Evolutionary conservation across 2,329 filamentous ascomycete genomes (phyloP).

Genomic region (Arthrobotrys entomopaga): DNA sequence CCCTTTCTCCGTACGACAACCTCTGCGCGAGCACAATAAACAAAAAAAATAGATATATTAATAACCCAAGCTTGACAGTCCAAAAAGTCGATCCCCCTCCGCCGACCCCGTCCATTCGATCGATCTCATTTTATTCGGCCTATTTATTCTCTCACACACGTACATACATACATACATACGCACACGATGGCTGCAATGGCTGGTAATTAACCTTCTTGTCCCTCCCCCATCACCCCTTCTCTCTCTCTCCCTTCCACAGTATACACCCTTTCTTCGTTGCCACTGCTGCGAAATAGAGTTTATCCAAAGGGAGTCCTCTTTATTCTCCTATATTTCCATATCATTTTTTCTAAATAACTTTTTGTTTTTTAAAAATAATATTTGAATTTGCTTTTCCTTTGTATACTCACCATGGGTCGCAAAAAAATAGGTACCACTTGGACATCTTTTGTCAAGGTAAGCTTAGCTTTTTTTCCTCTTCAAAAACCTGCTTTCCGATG

Average conservation of each 20-base stretch:
- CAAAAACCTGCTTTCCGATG: constrained; percentile 9
- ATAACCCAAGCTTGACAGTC: too few relatives aligned
- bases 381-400: too few relatives aligned
- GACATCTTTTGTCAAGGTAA: constrained; percentile 58
- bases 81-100: too few relatives aligned
- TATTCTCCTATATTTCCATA: too few relatives aligned
- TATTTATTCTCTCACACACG: not conserved
- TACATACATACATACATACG: not conserved
- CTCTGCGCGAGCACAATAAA: constrained; percentile 15
- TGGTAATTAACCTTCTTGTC: constrained; percentile 20
- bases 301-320: too few relatives aligned
- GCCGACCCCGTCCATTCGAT: too few relatives aligned
- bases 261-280: not conserved
- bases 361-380: too few relatives aligned
- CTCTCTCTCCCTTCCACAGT: constrained; percentile 3
- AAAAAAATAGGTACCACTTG: constrained; percentile 57
- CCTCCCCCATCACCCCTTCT: not conserved
- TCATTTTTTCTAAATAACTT: too few relatives aligned
- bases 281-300: too few relatives aligned
- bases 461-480: constrained; percentile 7
- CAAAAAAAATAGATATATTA: not conserved
- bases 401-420: constrained; percentile 55
- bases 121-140: too few relatives aligned
- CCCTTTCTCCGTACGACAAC: not conserved
- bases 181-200: constrained; percentile 38